Percentiles rank a stretch among this genome's conserved stretches.
These are phyloP conservation scores for Ceratobasidium papillatum DNA, from an alignment of 1,284 basidiomycete species.

Conservation along the genomic window DNA sequence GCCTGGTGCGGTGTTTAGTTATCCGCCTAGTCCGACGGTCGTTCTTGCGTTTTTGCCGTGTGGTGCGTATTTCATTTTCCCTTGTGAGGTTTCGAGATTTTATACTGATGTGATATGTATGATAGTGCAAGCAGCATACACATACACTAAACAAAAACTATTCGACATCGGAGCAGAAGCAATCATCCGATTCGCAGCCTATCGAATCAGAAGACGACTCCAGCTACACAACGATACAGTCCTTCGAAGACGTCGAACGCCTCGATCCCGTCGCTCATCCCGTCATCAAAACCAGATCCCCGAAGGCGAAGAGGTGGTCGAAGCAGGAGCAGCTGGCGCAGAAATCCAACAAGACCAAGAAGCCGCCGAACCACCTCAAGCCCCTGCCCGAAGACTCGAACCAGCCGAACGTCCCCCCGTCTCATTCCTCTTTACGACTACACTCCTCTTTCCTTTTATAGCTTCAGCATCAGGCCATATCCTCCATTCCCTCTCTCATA, in stretches of 20 bases:
- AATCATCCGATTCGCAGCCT: conserved; percentile 37
- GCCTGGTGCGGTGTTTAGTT: conserved; percentile 20
- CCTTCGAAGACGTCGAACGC: conserved; percentile 2
- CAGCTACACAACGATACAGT: conserved; percentile 19
- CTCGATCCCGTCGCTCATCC: conserved; percentile 11
- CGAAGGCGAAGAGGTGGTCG: background rate
- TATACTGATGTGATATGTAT: background rate
- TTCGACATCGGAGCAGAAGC: conserved; percentile 39
- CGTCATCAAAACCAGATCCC: background rate
- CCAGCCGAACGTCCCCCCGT: conserved; percentile 31
- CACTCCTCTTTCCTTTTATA: conserved; percentile 29
- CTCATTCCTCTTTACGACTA: conserved; percentile 31
- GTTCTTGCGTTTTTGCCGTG: conserved; percentile 31
- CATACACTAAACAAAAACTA: conserved; percentile 36
- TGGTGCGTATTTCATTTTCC: conserved; percentile 2
- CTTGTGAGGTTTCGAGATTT: no score
- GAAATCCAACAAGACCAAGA: background rate
- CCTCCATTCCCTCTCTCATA: conserved; percentile 10
- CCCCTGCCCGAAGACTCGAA: background rate
- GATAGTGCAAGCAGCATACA: conserved; percentile 35
- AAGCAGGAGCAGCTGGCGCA: background rate
- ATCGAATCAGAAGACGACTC: conserved; percentile 27
- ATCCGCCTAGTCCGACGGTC: conserved; percentile 33
- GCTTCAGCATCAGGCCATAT: conserved; percentile 10
- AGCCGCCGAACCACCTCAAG: background rate